A percentile compares a stretch with the other conserved stretches of the same genome.
phyloP scores from a whole-genome alignment of 805 yeast species.

The Candida pini region DNA sequence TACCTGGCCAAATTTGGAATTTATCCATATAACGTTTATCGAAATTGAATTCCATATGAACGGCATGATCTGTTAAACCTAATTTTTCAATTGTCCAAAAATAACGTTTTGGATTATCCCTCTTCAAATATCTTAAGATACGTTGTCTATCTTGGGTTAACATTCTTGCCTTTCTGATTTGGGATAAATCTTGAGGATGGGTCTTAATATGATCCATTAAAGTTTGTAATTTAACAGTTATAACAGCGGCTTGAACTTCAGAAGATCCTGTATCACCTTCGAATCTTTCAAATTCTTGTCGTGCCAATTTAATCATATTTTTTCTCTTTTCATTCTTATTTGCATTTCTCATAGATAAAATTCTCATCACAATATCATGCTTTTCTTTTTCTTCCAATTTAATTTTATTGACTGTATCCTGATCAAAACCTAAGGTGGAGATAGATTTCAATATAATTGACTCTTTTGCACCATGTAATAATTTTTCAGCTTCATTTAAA shows the following conservation, averaged over 20 bases:
- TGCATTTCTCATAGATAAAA: constrained; percentile 70
- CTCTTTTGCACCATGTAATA: constrained; percentile 72
- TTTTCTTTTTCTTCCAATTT: constrained; percentile 45
- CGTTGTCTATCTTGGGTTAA: constrained; percentile 86
- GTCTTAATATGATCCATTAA: constrained; percentile 68
- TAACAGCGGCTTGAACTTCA: constrained; percentile 91
- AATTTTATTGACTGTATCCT: constrained; percentile 15
- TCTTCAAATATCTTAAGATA: constrained; percentile 74
- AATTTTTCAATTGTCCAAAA: constrained; percentile 81
- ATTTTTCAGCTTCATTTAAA: constrained; percentile 63
- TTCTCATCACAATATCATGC: constrained; percentile 64
- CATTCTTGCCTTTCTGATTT: constrained; percentile 69
- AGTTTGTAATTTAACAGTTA: constrained; percentile 75
- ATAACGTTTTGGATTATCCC: constrained; percentile 74
- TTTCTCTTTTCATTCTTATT: constrained; percentile 50
- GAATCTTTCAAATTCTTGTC: constrained; percentile 71
- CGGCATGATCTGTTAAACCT: constrained; percentile 78
- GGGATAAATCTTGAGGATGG: constrained; percentile 66
- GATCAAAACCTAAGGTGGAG: constrained; percentile 17
- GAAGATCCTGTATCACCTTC: constrained; percentile 94
- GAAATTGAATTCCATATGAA: constrained; percentile 76
- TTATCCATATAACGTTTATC: constrained; percentile 74
- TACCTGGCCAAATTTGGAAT: constrained; percentile 72
- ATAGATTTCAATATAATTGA: constrained; percentile 38
- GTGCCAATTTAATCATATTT: constrained; percentile 58